Base-by-base conservation (phyloP, 2,329 filamentous ascomycete species). In the Fusarium chaquense region DNA sequence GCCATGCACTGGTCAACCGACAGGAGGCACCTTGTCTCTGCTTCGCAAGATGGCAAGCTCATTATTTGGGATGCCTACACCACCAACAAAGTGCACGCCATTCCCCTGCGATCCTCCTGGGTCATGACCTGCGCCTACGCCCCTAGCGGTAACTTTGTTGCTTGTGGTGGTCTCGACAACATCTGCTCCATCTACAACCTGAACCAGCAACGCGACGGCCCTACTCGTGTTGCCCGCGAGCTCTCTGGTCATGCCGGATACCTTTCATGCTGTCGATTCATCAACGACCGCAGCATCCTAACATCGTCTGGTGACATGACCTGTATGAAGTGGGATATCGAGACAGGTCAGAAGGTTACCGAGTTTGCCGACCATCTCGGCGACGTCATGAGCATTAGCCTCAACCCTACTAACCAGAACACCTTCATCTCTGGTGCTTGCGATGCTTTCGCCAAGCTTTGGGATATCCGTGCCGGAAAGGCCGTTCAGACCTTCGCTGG, bases 1-100 rank as follows among this genome's bases (percentile, higher is more conserved):
- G 96, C 96, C 76, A 99, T 99, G 96, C 96, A 99, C 86, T 99
- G 96, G 96, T 98, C 96, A 35, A 99, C 96, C 71, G 96, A 99
- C 83, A 90, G 96, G 78, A 91, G 96, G 82, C 96, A 98, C 83
- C 89, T 98, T 66, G 96, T 99, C 54, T 98, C 96, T 15, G 96
- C 96, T 70, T 99, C 96, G 75, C 96, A 99, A 83, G 96, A 99
- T 78, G 96, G 96, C 81, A 99, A 99, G 86, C 90, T 99, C 74
- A 99, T 99, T 82, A 98, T 99, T 79, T 99, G 96, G 96, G 96
- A 99, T 81, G 96, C 96, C 63, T 99, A 99, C 85, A 98, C 95
- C 72, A 98, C 96, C 69, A 98, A 99, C 87, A 99, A 99, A 83
- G 96, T 99, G 67, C 96, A 99, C 83, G 96, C 96, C 80, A 98